Conservation (phyloP, 2,329 filamentous ascomycete genomes). For the Colletotrichum incanum region DNA sequence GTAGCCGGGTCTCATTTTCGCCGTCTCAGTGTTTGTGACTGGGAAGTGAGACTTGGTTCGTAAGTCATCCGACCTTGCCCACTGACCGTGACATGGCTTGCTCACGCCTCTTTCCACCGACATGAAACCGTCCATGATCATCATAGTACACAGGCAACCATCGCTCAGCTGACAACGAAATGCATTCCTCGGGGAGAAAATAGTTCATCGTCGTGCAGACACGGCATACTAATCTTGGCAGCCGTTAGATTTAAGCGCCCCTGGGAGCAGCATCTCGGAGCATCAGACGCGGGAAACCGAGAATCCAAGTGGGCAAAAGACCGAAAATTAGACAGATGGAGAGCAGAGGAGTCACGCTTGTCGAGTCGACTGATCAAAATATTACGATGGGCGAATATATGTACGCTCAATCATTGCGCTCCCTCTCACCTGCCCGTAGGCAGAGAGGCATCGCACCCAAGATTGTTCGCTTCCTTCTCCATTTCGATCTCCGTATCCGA, state of each 20-base stretch:
- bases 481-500: constrained; percentile 63
- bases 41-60: neutral
- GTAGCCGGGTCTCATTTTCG: neutral
- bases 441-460: constrained; percentile 72
- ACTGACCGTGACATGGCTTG: neutral
- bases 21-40: neutral
- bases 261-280: neutral
- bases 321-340: neutral
- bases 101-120: too few species aligned
- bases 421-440: constrained; percentile 63
- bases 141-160: neutral
- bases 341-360: fast-evolving
- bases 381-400: constrained; percentile 49
- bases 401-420: constrained; percentile 75
- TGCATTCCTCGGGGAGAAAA: neutral
- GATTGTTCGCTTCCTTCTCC: constrained; percentile 71
- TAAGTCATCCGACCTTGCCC: neutral
- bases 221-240: too few species aligned
- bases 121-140: neutral
- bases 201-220: neutral
- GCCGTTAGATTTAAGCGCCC: neutral
- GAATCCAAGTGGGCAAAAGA: neutral
- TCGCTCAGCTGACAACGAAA: neutral
- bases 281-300: constrained; percentile 39
- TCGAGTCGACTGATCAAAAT: neutral